Evolutionary conservation across 768 basidiomycete genomes (phyloP).

Genomic region (Porphyrellus cyaneotinctus): DNA sequence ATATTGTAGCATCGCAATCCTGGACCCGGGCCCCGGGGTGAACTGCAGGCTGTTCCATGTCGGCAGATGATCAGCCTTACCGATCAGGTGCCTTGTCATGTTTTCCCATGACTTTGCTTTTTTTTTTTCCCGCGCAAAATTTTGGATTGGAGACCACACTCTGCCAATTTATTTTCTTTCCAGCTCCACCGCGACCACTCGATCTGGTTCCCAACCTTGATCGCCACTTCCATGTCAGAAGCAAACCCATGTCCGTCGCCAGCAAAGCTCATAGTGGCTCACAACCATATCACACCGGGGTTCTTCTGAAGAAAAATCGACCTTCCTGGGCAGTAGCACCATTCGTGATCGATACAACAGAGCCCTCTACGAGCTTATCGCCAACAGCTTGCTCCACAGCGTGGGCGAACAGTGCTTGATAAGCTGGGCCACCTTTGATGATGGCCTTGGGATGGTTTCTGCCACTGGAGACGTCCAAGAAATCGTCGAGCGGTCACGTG

Average conservation of each 20-base stretch:
- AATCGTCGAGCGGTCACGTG: constrained; percentile 62
- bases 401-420: constrained; percentile 57
- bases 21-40: no score
- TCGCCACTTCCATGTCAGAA: constrained; percentile 48
- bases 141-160: no score
- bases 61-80: no score
- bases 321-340: constrained; percentile 44
- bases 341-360: constrained; percentile 30
- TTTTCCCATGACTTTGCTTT: no score
- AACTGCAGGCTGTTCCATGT: no score
- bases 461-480: constrained; percentile 69
- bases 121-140: no score
- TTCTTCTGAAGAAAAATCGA: constrained; percentile 58
- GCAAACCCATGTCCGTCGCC: constrained; percentile 36
- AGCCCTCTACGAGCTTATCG: constrained; percentile 33
- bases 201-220: constrained; percentile 50
- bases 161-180: constrained; percentile 16
- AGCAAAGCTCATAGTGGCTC: constrained; percentile 5
- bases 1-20: no score
- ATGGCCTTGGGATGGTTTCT: constrained; percentile 48
- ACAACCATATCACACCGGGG: constrained; percentile 43
- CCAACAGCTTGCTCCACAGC: constrained; percentile 47
- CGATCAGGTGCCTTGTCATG: no score
- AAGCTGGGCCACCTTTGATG: constrained; percentile 28
- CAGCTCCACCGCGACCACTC: constrained; percentile 39